Conservation (phyloP, 2,329 filamentous ascomycete species). For the Paraphoma sp. region DNA sequence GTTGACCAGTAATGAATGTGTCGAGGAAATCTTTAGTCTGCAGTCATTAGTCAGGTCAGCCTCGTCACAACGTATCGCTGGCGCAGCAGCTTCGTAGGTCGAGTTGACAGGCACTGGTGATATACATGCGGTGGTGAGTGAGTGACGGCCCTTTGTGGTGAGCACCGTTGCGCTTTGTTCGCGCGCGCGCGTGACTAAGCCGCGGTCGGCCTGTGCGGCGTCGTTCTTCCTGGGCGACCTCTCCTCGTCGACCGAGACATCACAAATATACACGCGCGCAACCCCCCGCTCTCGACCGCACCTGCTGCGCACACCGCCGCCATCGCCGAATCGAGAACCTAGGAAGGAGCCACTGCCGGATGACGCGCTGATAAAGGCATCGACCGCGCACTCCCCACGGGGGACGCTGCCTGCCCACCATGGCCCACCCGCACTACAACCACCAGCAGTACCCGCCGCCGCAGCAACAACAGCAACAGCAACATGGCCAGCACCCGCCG, state of each 20-base stretch:
- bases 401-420: conserved; percentile 34
- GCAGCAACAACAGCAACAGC: conserved; percentile 30
- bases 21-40: background rate
- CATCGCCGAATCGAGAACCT: background rate
- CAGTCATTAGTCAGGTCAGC: conserved; percentile 9
- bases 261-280: background rate
- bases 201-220: conserved; percentile 26
- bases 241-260: conserved; percentile 19
- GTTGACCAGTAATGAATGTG: background rate
- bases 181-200: conserved; percentile 34
- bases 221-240: conserved; percentile 22
- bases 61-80: background rate
- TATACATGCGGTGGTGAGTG: background rate
- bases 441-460: conserved; percentile 36
- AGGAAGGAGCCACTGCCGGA: conserved; percentile 17
- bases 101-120: background rate
- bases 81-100: no score
- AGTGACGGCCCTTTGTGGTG: conserved; percentile 1
- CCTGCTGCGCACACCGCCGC: background rate
- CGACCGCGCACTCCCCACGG: conserved; percentile 33
- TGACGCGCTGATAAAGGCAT: conserved; percentile 30
- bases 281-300: background rate
- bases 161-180: conserved; percentile 25
- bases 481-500: conserved; percentile 33
- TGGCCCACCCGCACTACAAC: conserved; percentile 41